Base-by-base conservation (phyloP, 1,284 basidiomycete genomes). In the Fomitopsis pinicola region DNA sequence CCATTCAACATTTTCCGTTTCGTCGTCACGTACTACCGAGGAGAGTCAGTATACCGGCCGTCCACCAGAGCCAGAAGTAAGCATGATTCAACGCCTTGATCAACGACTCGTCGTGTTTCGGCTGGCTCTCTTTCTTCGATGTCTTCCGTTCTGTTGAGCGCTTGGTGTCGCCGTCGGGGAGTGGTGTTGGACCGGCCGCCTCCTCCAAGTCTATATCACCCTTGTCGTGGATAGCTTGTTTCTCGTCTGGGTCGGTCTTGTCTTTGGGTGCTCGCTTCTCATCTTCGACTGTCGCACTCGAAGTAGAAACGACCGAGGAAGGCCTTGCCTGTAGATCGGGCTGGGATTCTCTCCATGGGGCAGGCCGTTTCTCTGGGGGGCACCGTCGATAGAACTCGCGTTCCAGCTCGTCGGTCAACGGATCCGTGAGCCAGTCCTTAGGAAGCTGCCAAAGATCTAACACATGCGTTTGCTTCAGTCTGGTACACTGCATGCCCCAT, bases 371-470 rank as follows among this genome's bases (percentile, higher is more conserved):
- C 42, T 79, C 75, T 1, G 83, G 82, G 3, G 80, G 73, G 67
- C 81, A 82, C 19, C 82, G 75, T 6, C 64, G 64, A 65, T 80
- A 85, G 67, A 83, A 87, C 44, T 79, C 73, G 5, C 63, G 64
- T 62, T 85, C 82, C 0, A 85, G 67, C 6, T 68, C 63, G 60
- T 79, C 73, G 19, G 80, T 77, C 5, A 83, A 69, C 3, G 68
- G 64, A 1, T 69, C 67, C 0, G 82, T 83, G n/a, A 77, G 71
- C 2, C 71, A 71, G 4, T 65, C 53, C 3, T 69, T 50, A 0
- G 82, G 82, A 12, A 87, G 74, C 38, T 78, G 70, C 82, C 83
- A 86, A 35, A 86, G 71, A 68, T 86, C 85, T 86, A 55, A 12
- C 1, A 42, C 30, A 36, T 9, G 12, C 15, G 22, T 5, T 22